Evolutionary conservation across 176 grass and related monocot genomes (phyloP), one percentile per base, ranked within the genome.

Genomic region (Lolium rigidum): DNA sequence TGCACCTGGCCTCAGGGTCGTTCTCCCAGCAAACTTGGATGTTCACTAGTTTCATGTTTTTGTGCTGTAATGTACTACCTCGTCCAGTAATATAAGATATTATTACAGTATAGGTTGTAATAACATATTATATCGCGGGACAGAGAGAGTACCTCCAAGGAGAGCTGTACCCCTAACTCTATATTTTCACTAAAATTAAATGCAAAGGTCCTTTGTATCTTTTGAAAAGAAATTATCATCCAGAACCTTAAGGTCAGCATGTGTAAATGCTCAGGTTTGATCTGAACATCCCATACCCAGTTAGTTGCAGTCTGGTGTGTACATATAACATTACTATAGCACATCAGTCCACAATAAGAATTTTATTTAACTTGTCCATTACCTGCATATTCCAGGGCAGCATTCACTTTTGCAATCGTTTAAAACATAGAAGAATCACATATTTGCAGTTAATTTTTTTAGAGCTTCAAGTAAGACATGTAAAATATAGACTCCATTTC

Each of bases 401-500:
- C 20, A 47, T 47, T 72, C 65, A 22, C 39, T 74, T 74, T 13
- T 74, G 12, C 22, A 74, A 74, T 22, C 13, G 52, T 54, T 46
- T 54, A 51, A 54, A 52, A 20, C 49, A 82, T 22, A 6, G 2
- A 66, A 21, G 44, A 31, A 82, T 18, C 28, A 21, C 6, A 67
- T 66, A 66, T 25, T 85, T 56, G n/a, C 47, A n/a, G 24, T 39
- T 58, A 10, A 73, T 61, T 47, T 1, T 9, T 79, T 18, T 43
- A 28, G 39, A 51, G 26, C 4, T 82, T 46, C n/a, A 64, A 44
- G 37, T 83, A 64, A 83, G 31, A 64, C 46, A 83, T 59, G n/a
- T 59, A 55, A 66, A 77, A 59, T 46, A 84, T 85, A 63, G 49
- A 65, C 25, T 58, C 15, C n/a, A 64, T 76, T 16, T 56, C 71